These are phyloP conservation scores for Aspergillus sp. DNA, from an alignment of 2,329 filamentous ascomycete species.

Conservation along the genomic window DNA sequence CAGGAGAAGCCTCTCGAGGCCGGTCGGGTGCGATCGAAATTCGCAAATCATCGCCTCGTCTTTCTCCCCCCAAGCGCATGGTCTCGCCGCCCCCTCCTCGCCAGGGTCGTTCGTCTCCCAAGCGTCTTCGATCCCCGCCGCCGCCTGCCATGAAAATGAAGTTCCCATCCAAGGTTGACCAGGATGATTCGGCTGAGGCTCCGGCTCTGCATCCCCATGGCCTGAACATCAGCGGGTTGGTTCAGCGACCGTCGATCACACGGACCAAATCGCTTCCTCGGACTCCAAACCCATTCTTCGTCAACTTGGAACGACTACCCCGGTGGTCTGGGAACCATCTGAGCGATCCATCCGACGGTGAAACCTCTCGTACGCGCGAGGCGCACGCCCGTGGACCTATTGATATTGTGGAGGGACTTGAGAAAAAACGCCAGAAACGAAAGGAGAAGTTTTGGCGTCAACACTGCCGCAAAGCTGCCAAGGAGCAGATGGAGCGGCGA, in stretches of 20 bases:
- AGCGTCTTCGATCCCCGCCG: slow-evolving; percentile 1
- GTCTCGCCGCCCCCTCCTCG: slow-evolving; percentile 60
- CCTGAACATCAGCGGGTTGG: slow-evolving; percentile 47
- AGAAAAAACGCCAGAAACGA: slow-evolving; percentile 85
- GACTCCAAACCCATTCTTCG: slow-evolving; percentile 61
- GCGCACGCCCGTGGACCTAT: slow-evolving; percentile 82
- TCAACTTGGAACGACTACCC: slow-evolving; percentile 18
- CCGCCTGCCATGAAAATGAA: slow-evolving; percentile 34
- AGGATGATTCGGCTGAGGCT: slow-evolving; percentile 30
- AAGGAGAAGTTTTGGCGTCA: slow-evolving; percentile 89
- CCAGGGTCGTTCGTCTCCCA: slow-evolving; percentile 1
- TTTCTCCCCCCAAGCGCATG: slow-evolving; percentile 58
- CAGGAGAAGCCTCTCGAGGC: slow-evolving; percentile 43
- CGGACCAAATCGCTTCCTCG: slow-evolving; percentile 83
- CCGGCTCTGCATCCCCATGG: slow-evolving; percentile 40
- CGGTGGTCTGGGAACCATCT: slow-evolving; percentile 23
- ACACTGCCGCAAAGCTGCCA: slow-evolving; percentile 73
- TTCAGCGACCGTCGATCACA: slow-evolving; percentile 58
- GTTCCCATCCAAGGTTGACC: slow-evolving; percentile 40
- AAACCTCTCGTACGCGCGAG: slow-evolving; percentile 36
- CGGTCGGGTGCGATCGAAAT: slow-evolving; percentile 33
- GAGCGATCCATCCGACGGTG: slow-evolving; percentile 24
- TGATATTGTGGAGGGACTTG: slow-evolving; percentile 92
- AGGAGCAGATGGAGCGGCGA: slow-evolving; percentile 52
- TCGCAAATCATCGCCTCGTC: slow-evolving; percentile 47